These are phyloP conservation scores for Fusarium luffae DNA, from an alignment of 2,329 filamentous ascomycete genomes.

Conservation along the genomic window DNA sequence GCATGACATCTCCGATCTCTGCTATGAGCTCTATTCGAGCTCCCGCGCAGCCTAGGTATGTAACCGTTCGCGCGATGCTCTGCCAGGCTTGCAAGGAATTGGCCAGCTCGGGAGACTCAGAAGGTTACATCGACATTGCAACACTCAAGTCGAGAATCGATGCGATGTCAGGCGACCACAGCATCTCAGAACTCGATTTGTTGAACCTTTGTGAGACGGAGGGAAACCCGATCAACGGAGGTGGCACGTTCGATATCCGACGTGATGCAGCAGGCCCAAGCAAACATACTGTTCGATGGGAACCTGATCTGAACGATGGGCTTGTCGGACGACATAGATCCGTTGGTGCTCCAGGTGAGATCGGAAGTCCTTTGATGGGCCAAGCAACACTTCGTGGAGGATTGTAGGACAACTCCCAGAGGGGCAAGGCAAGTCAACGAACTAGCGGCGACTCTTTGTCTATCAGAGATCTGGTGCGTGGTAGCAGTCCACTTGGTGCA, in stretches of 20 bases:
- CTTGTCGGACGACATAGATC: slow-evolving; percentile 55
- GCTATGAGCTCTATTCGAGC: slow-evolving; percentile 47
- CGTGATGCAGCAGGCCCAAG: slow-evolving; percentile 57
- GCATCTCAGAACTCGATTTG: slow-evolving; percentile 70
- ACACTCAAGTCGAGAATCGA: slow-evolving; percentile 74
- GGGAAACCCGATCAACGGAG: slow-evolving; percentile 86
- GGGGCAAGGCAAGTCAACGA: slow-evolving; percentile 9
- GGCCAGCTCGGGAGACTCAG: slow-evolving; percentile 55
- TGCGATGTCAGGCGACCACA: slow-evolving; percentile 58
- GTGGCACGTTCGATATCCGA: slow-evolving; percentile 83
- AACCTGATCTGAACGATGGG: slow-evolving; percentile 62
- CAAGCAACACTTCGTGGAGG: slow-evolving; percentile 52
- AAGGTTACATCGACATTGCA: slow-evolving; percentile 77
- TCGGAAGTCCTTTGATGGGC: slow-evolving; percentile 72
- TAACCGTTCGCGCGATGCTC: slow-evolving; percentile 77
- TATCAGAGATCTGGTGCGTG: slow-evolving; percentile 27
- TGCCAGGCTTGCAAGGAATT: slow-evolving; percentile 81
- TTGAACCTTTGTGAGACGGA: slow-evolving; percentile 90
- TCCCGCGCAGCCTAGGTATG: slow-evolving; percentile 68
- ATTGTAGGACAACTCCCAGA: slow-evolving; percentile 47
- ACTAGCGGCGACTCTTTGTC: slow-evolving; percentile 10
- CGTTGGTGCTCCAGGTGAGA: slow-evolving; percentile 72
- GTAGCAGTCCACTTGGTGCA: slow-evolving; percentile 21
- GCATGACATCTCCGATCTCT: slow-evolving; percentile 48
- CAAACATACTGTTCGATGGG: slow-evolving; percentile 63